Conservation (phyloP, 1,139 yeast genomes). For the Nakaseomyces delphensis region DNA sequence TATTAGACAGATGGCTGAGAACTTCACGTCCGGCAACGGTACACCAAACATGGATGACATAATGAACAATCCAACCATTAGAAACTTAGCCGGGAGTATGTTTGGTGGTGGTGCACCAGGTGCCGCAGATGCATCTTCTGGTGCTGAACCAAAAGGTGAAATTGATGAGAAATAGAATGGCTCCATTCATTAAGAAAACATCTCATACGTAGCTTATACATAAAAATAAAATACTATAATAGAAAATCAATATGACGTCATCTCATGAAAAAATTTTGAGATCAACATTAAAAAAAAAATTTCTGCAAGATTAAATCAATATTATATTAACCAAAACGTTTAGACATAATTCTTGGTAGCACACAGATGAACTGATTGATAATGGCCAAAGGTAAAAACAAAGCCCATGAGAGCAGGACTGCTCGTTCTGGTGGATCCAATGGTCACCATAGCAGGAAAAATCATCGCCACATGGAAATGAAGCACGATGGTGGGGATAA, state of each 20-base stretch:
- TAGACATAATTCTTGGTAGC: no score
- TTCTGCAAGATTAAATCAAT: neutral
- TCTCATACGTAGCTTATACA: neutral
- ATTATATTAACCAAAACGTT: neutral
- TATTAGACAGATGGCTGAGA: slow-evolving; percentile 67
- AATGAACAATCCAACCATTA: slow-evolving; percentile 74
- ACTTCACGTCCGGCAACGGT: slow-evolving; percentile 51
- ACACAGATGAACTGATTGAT: no score
- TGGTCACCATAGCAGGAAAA: slow-evolving; percentile 51
- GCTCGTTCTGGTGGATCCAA: slow-evolving; percentile 37
- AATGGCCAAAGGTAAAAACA: slow-evolving; percentile 32
- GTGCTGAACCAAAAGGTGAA: slow-evolving; percentile 8
- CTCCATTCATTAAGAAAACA: no score
- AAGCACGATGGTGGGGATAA: slow-evolving; percentile 22
- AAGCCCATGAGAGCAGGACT: slow-evolving; percentile 33
- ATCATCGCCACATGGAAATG: slow-evolving; percentile 38
- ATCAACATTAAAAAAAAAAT: neutral
- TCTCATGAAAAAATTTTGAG: neutral
- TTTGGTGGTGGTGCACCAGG: slow-evolving; percentile 36
- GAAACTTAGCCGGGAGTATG: slow-evolving; percentile 50
- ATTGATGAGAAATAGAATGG: slow-evolving; percentile 4
- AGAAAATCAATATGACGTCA: neutral
- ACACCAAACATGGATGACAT: slow-evolving; percentile 58
- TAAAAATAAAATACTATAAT: neutral
- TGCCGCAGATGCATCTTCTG: slow-evolving; percentile 4